Base-by-base conservation (phyloP, 768 basidiomycete genomes). In the Cyclocybe aegerita region DNA sequence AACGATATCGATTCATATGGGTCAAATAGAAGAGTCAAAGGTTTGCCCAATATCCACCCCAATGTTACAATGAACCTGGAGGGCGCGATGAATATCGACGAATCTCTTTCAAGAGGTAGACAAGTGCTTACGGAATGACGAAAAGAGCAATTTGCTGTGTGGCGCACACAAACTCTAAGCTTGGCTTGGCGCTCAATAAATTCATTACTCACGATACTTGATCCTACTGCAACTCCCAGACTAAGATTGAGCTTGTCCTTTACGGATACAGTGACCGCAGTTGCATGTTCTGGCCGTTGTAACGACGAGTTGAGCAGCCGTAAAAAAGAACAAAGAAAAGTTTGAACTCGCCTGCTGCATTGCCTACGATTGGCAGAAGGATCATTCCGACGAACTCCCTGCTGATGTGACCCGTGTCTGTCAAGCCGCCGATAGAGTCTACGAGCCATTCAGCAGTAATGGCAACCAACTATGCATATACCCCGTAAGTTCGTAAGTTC, bases 341-440 rank as follows among this genome's bases (percentile, higher is more conserved):
- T 23, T 5, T 23, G 40, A n/a, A 61, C 72, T 30, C 49, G 81
- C 82, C 82, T 48, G 90, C 92, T 5, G 91, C 88, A 62, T 93
- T 93, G 14, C 91, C 91, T 10, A 94, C 93, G 34, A 97, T 93
- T 5, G 96, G 96, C 7, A 98, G 78, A 10, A 98, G 73, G 38
- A 80, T 80, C 14, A n/a, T n/a, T 9, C 90, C 94, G 53, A 97
- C 86, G 62, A 93, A 98, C 64, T 89, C 90, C 53, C 82, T 79
- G 51, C 73, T 80, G 48, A 98, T 86, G 6, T 17, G 11, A 16
- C 83, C 82, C 0, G 60, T 60, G 0, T 58, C 60, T 0, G 89
- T 87, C 34, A 98, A 62, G 9, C 90, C 90, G 53, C 80, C 71
- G 56, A 97, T 95, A 3, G 90, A 90, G 59, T 80, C 82, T 4